These are phyloP conservation scores for Kodamaea suecica DNA, from an alignment of 1,139 yeast species.

Conservation along the genomic window DNA sequence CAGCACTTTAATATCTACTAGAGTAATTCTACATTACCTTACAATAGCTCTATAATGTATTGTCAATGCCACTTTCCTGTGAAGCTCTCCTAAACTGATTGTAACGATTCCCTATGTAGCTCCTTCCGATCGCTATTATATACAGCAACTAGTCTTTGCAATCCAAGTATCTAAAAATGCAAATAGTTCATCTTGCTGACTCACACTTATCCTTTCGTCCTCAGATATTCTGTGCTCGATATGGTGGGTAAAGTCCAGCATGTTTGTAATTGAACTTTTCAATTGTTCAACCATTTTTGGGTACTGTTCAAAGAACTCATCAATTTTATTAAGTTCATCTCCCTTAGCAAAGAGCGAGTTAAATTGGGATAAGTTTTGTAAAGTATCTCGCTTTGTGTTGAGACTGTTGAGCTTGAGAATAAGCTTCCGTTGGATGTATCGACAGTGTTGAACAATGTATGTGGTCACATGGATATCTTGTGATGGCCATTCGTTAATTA, in stretches of 20 bases:
- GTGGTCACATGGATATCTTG: slow-evolving; percentile 33
- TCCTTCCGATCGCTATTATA: no score
- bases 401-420: slow-evolving; percentile 12
- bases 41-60: no score
- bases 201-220: slow-evolving; percentile 27
- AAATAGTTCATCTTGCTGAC: slow-evolving; percentile 21
- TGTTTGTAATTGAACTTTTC: slow-evolving; percentile 14
- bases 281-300: slow-evolving; percentile 7
- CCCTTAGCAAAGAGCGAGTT: neutral
- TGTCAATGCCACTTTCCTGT: no score
- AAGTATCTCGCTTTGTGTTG: slow-evolving; percentile 5
- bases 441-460: slow-evolving; percentile 32
- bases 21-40: no score
- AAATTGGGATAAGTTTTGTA: neutral
- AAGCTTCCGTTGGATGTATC: slow-evolving; percentile 27
- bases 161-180: slow-evolving; percentile 28
- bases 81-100: no score
- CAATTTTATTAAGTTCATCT: neutral
- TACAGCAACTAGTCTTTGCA: neutral
- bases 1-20: no score
- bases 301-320: slow-evolving; percentile 2
- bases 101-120: no score
- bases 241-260: slow-evolving; percentile 36
- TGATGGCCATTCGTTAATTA: slow-evolving; percentile 31
- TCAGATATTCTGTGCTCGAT: slow-evolving; percentile 27